Conservation (phyloP, 768 basidiomycete genomes). For the Tulasnella sp. region DNA sequence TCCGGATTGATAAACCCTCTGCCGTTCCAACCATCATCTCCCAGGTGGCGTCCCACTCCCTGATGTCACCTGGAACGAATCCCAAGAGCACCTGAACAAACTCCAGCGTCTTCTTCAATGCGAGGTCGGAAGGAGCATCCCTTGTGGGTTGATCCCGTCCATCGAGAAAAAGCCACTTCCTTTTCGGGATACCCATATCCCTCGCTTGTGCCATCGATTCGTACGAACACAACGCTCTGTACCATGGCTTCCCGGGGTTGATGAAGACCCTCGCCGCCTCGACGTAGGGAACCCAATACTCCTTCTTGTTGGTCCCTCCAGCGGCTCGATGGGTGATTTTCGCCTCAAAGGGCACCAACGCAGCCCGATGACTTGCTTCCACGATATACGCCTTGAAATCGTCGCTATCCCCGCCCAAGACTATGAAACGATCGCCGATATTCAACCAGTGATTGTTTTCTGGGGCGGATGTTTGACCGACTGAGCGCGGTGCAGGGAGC, state of each 20-base stretch:
- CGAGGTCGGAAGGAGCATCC: background rate
- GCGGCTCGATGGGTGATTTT: background rate
- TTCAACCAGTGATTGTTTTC: constrained; percentile 8
- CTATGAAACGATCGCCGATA: constrained; percentile 5
- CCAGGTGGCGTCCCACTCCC: background rate
- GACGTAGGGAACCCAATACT: constrained; percentile 6
- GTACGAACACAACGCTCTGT: background rate
- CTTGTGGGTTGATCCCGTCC: background rate
- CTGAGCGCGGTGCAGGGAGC: background rate
- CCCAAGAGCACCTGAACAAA: constrained; percentile 5
- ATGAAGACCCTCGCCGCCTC: constrained; percentile 6
- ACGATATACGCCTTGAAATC: constrained; percentile 4
- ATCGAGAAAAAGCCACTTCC: constrained; percentile 9
- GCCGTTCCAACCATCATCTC: constrained; percentile 1
- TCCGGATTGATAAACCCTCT: background rate
- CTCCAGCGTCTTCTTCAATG: background rate
- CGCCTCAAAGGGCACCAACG: constrained; percentile 4
- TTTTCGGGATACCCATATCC: background rate
- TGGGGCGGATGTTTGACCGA: background rate
- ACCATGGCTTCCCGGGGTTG: constrained; percentile 8
- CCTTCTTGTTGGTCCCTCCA: background rate
- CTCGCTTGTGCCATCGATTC: constrained; percentile 10
- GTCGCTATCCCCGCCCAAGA: constrained; percentile 8
- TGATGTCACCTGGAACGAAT: background rate
- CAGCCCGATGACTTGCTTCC: constrained; percentile 5